Evolutionary conservation across 2,329 filamentous ascomycete genomes (phyloP), one percentile per base, ranked within the genome.

Genomic region (Sporothrix brunneoviolacea): DNA sequence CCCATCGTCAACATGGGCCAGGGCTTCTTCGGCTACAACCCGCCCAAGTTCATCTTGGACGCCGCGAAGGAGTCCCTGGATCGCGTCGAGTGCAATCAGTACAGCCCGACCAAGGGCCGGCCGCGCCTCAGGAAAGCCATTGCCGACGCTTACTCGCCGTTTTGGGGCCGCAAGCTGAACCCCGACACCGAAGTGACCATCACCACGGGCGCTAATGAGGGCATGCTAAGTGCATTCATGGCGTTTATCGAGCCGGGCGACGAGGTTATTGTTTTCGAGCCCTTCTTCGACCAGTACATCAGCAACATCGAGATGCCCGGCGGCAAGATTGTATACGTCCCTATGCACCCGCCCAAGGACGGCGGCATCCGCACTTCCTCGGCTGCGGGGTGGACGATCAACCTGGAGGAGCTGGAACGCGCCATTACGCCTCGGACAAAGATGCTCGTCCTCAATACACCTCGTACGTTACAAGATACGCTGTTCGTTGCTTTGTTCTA

Each of bases 231-330:
- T 64, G 93, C 91, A 0, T 97, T 98, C 64, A 97, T 98, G 93
- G 93, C 80, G 3, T 98, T 98, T 61, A 83, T 98, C 52, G 93
- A 98, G 68, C 79, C 81, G 1, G 93, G 89, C 12, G 93, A 98
- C 64, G 93, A 98, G 68, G 93, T 96, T 58, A 96, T 98, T 58
- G 80, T 98, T 51, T 96, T 98, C 65, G 93, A 98, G 72, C 93
- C 93, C 10, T 98, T 96, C 71, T 98, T 97, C 65, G 93, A 98
- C 69, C 93, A 98, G 83, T 95, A 97, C 67, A 95, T 98, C 59
- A 90, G 85, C 74, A 98, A 98, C 70, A 97, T 98, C 57, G 88
- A 96, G 68, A 97, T 98, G 91, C 84, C 93, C 1, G 93, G 93
- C 46, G 93, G 93, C 58, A 94, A 85, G 65, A 88, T 97, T 57